Evolutionary conservation across 345 rosid genomes (phyloP).

Genomic region (Chamaenerion angustifolium): DNA sequence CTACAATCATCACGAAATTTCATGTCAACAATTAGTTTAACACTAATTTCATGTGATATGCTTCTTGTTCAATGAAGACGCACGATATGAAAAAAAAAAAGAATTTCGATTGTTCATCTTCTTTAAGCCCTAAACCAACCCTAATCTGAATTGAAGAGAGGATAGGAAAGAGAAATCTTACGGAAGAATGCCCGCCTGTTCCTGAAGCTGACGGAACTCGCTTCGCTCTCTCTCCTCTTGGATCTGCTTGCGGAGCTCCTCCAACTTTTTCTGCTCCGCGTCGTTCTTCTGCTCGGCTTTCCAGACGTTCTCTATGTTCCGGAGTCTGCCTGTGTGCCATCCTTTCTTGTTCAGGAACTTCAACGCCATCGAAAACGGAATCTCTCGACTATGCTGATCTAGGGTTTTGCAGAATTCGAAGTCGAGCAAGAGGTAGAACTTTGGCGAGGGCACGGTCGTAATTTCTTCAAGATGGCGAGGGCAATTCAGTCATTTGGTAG

Average conservation of each 20-base stretch:
- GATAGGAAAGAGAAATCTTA: slow-evolving; percentile 16
- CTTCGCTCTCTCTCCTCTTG: slow-evolving; percentile 72
- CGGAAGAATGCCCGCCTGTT: slow-evolving; percentile 84
- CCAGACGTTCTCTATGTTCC: slow-evolving; percentile 96
- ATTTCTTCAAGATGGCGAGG: too few species aligned
- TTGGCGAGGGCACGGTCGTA: too few species aligned
- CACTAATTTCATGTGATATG: too few species aligned
- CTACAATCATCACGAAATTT: background rate
- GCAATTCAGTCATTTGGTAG: too few species aligned
- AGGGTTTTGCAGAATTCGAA: background rate
- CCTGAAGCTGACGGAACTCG: slow-evolving; percentile 89
- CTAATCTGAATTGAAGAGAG: background rate
- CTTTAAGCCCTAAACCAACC: background rate
- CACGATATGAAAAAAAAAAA: too few species aligned
- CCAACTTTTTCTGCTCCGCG: too few species aligned
- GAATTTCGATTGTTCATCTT: background rate
- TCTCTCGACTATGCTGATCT: background rate
- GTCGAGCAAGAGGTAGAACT: too few species aligned
- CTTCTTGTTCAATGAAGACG: too few species aligned
- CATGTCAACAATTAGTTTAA: too few species aligned
- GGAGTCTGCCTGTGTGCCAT: slow-evolving; percentile 94
- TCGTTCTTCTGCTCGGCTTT: too few species aligned
- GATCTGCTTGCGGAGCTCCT: too few species aligned
- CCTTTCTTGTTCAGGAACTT: slow-evolving; percentile 99
- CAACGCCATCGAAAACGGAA: slow-evolving; percentile 40